Conservation (phyloP, 139 green algal species). For the Diplosphaera chodatii region DNA sequence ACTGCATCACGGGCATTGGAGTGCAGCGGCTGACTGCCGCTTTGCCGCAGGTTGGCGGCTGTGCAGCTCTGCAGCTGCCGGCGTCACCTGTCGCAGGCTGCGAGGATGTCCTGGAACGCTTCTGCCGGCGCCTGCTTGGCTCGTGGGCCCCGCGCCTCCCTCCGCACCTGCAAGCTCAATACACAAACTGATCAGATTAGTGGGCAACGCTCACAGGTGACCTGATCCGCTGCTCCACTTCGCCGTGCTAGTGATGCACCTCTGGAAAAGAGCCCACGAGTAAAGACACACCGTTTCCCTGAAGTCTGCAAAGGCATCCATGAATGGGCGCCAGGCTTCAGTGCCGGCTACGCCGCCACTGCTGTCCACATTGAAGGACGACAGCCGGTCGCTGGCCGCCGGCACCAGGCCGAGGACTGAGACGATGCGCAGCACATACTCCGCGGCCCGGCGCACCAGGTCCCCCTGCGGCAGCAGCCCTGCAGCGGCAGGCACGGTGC, state of each 20-base stretch:
- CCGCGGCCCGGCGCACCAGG: constrained; percentile 64
- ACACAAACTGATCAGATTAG: too few species aligned
- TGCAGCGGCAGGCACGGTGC: too few species aligned
- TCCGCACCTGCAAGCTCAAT: not conserved
- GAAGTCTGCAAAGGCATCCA: constrained; percentile 79
- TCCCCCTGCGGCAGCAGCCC: constrained; percentile 49
- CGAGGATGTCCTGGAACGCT: constrained; percentile 47
- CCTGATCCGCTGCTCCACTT: too few species aligned
- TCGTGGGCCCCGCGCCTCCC: too few species aligned
- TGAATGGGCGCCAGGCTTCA: constrained; percentile 16
- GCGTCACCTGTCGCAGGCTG: constrained; percentile 59
- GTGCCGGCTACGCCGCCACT: constrained; percentile 4
- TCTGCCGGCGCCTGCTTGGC: not conserved
- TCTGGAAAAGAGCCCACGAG: too few species aligned
- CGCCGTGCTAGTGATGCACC: too few species aligned
- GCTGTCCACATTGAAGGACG: constrained; percentile 22
- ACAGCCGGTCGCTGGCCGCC: constrained; percentile 35
- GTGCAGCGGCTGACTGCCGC: too few species aligned
- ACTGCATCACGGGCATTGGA: too few species aligned
- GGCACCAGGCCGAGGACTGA: constrained; percentile 70
- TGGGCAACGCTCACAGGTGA: too few species aligned
- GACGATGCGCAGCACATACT: constrained; percentile 79
- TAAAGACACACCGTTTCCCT: constrained; percentile 72
- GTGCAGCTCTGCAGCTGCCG: too few species aligned
- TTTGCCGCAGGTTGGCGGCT: too few species aligned